Evolutionary conservation across 1,139 yeast genomes (phyloP), one percentile per base, ranked within the genome.

Genomic region (Blastobotrys illinoisensis): DNA sequence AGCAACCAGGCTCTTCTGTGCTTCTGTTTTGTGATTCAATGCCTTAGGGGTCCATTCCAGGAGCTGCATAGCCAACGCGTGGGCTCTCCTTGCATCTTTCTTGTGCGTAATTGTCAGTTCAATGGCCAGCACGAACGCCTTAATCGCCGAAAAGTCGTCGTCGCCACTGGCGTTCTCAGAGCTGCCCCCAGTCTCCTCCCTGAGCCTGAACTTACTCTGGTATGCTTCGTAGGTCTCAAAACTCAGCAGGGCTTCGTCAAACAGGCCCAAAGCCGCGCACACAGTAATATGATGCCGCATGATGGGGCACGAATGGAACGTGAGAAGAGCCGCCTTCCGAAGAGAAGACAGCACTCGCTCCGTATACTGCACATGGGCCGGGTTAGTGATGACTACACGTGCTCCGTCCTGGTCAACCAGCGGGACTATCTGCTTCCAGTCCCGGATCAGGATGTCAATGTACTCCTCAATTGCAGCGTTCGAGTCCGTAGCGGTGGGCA

Each of bases 241-340:
- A 0, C 79, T 71, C 2, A 79, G 71, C 9, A 67, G 62, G 0
- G 74, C 72, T 57, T 78, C 80, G 2, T 58, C 61, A 50, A 61
- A 64, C 19, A 66, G 61, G 20, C 70, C 68, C 43, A 70, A 60
- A 9, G 69, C 64, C 11, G 62, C 55, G 19, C 63, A 67, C 1
- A 68, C 70, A 59, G 63, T 62, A 20, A 71, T 58, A 63, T 73
- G 68, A 40, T 72, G 65, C 47, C 78, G 72, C 72, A 77, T 69
- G 14, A 77, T 65, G 9, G 66, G 61, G 6, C 75, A 71, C 28
- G 81, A 79, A 58, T 80, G 82, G 60, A 79, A 80, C 0, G 83
- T 78, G 52, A 72, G 70, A 13, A 69, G 61, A n/a, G 78, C 67
- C 1, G 77, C 77, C 19, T 64, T 62, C 40, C 70, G 71, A 7